phyloP scores from a whole-genome alignment of 805 yeast genomes.

The Kurtzmaniella cleridarum region DNA sequence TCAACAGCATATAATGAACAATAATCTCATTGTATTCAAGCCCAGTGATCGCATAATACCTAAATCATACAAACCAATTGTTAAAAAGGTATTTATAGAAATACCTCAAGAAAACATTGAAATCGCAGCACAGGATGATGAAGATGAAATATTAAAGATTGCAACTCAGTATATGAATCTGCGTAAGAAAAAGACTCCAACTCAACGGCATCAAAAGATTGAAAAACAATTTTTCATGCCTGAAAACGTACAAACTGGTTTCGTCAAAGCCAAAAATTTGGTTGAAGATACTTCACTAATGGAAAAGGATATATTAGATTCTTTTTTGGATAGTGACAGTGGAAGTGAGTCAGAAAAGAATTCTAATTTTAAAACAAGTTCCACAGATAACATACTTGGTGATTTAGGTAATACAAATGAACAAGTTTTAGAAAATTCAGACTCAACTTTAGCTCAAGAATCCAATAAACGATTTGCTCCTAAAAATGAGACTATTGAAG shows the following conservation, averaged over 20 bases:
- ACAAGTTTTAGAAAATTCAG: background rate
- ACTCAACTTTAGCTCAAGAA: background rate
- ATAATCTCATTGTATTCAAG: slow-evolving; percentile 37
- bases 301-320: slow-evolving; percentile 9
- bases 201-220: slow-evolving; percentile 11
- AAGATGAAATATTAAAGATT: slow-evolving; percentile 59
- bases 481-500: background rate
- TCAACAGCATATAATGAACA: slow-evolving; percentile 60
- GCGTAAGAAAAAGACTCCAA: slow-evolving; percentile 9
- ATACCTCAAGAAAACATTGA: slow-evolving; percentile 68
- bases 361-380: background rate
- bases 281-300: slow-evolving; percentile 19
- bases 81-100: slow-evolving; percentile 51
- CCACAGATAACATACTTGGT: background rate
- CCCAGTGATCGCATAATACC: slow-evolving; percentile 71
- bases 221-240: slow-evolving; percentile 64
- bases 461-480: background rate
- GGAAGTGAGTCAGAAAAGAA: slow-evolving; percentile 3
- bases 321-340: slow-evolving; percentile 3
- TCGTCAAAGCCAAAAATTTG: slow-evolving; percentile 46
- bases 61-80: slow-evolving; percentile 43
- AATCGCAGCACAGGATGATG: slow-evolving; percentile 50
- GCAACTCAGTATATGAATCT: slow-evolving; percentile 58
- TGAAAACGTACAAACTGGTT: slow-evolving; percentile 62
- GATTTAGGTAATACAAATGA: background rate